phyloP scores from a whole-genome alignment of 345 rosid species.

The Acer campestre region DNA sequence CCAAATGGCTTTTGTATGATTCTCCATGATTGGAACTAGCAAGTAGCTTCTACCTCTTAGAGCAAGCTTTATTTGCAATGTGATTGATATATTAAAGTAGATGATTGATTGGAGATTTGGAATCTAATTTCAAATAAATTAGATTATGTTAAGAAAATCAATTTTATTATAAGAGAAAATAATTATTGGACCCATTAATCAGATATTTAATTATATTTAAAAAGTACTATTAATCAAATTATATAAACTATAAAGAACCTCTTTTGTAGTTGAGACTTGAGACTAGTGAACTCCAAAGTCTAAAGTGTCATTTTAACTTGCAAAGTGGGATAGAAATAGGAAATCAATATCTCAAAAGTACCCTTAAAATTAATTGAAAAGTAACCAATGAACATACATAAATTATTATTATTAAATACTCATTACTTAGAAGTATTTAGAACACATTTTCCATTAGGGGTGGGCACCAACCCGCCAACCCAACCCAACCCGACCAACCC shows the following conservation, averaged over 20 bases:
- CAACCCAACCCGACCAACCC: too few relatives aligned
- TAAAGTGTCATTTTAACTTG: constrained; percentile 2
- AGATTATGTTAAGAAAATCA: too few relatives aligned
- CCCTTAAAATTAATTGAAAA: neutral
- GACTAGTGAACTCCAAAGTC: neutral
- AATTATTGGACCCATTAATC: too few relatives aligned
- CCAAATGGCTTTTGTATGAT: constrained; percentile 15
- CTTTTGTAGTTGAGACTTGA: neutral
- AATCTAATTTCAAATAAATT: too few relatives aligned
- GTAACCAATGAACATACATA: neutral
- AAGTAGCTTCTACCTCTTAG: neutral
- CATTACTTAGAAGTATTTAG: neutral
- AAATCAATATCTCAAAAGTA: neutral
- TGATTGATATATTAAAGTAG: neutral
- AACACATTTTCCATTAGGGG: too few relatives aligned
- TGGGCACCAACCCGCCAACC: too few relatives aligned
- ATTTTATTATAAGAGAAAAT: too few relatives aligned
- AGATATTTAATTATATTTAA: neutral
- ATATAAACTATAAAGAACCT: too few relatives aligned
- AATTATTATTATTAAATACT: neutral
- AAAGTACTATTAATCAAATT: too few relatives aligned
- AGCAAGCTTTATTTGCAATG: neutral
- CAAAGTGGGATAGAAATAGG: neutral
- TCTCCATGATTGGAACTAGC: neutral
- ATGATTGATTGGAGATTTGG: too few relatives aligned